These are phyloP conservation scores for Blastocystis sp. DNA, from an alignment of 352 stramenopile species.

Conservation along the genomic window DNA sequence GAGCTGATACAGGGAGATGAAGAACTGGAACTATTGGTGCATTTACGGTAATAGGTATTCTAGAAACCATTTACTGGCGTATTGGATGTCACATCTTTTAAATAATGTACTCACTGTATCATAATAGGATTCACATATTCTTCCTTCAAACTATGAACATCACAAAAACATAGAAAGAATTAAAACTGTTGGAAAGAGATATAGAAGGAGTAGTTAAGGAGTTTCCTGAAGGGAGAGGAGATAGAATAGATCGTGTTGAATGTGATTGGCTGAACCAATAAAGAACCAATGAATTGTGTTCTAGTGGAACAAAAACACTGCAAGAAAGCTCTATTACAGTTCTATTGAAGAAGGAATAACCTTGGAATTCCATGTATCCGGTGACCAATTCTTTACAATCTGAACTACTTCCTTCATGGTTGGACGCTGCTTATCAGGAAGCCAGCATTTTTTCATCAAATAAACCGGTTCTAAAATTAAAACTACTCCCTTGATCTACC, in stretches of 20 bases:
- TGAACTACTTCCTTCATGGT: conserved; percentile 66
- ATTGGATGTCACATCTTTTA: too few species aligned
- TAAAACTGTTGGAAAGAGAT: not conserved
- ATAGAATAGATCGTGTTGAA: not conserved
- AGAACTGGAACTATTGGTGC: too few species aligned
- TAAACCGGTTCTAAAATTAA: conserved; percentile 39
- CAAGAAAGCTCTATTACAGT: not conserved
- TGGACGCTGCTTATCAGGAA: conserved; percentile 20
- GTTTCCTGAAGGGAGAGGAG: not conserved
- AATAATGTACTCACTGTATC: not conserved
- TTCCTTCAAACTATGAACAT: not conserved
- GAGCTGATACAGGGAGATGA: too few species aligned
- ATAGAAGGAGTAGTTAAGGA: not conserved
- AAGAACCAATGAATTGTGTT: not conserved
- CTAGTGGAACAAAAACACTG: not conserved
- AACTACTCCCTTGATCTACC: not conserved
- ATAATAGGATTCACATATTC: not conserved
- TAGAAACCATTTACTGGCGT: too few species aligned
- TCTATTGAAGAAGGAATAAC: not conserved
- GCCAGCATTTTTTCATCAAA: conserved; percentile 46
- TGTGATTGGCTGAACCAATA: not conserved
- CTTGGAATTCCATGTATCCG: not conserved
- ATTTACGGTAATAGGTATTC: too few species aligned
- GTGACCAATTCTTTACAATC: not conserved
- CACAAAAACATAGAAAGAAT: not conserved